Conservation (phyloP, 371 early-diverging fungal genomes). For the Apophysomyces trapeziformis region DNA sequence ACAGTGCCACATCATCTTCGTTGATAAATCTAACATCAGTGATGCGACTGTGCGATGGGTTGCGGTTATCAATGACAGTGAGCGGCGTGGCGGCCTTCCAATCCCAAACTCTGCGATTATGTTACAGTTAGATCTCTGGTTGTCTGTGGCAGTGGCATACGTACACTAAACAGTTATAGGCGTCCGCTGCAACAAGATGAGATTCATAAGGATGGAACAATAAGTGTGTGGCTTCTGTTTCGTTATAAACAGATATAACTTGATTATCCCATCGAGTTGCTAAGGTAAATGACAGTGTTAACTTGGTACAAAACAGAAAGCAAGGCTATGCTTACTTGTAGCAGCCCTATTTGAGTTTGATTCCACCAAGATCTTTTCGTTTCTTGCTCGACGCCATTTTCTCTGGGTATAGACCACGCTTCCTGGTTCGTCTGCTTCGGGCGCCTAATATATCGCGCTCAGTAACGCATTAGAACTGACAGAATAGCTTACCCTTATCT, state of each 20-base stretch:
- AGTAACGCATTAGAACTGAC: background rate
- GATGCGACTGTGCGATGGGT: conserved; percentile 71
- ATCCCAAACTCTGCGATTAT: conserved; percentile 68
- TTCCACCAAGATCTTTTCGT: conserved; percentile 69
- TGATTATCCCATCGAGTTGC: conserved; percentile 68
- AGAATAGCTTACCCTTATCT: conserved; percentile 68
- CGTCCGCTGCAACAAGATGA: conserved; percentile 76
- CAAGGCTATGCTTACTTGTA: conserved; percentile 28
- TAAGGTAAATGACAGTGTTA: conserved; percentile 25
- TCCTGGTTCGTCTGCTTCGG: conserved; percentile 85
- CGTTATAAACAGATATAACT: conserved; percentile 60
- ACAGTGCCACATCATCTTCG: conserved; percentile 84
- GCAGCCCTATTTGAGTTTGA: conserved; percentile 56
- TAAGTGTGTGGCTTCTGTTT: conserved; percentile 58
- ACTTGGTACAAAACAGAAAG: background rate
- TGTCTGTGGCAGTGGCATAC: background rate
- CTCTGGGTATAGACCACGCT: conserved; percentile 80
- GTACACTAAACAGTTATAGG: conserved; percentile 57
- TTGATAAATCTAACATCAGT: conserved; percentile 87
- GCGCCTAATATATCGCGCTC: conserved; percentile 53
- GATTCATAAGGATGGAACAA: conserved; percentile 82
- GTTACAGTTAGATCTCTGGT: background rate
- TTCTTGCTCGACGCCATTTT: conserved; percentile 77
- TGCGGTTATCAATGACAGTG: conserved; percentile 71
- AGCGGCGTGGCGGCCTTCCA: conserved; percentile 70